Evolutionary conservation across 2,329 filamentous ascomycete species (phyloP).

Genomic region (Alternaria brassicae): DNA sequence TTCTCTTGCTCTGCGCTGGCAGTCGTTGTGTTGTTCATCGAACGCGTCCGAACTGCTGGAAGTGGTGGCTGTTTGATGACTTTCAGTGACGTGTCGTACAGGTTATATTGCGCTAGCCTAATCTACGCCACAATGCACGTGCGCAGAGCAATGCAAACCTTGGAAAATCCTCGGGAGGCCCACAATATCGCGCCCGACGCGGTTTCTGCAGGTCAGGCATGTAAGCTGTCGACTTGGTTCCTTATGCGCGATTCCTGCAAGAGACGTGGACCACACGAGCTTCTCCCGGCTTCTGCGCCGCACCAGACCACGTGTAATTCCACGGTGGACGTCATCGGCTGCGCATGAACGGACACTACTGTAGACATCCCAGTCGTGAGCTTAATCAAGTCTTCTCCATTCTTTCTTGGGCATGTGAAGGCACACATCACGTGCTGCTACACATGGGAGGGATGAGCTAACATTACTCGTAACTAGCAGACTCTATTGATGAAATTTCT

Average conservation of each 20-base stretch:
- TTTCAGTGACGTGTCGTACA: constrained; percentile 34
- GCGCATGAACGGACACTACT: constrained; percentile 13
- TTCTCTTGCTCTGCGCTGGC: constrained; percentile 34
- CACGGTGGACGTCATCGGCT: constrained; percentile 6
- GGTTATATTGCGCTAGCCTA: constrained; percentile 23
- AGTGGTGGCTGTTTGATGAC: constrained; percentile 29
- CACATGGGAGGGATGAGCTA: neutral
- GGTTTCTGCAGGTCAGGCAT: constrained; percentile 8
- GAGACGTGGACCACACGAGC: constrained; percentile 2
- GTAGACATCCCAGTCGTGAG: neutral
- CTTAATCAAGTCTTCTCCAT: neutral
- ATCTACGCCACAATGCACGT: constrained; percentile 19
- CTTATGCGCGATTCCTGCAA: constrained; percentile 9
- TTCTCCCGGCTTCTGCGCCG: constrained; percentile 10
- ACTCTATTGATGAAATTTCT: too few relatives aligned
- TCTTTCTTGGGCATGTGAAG: constrained; percentile 2
- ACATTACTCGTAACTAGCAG: neutral
- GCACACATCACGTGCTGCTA: constrained; percentile 11
- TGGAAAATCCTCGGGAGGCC: constrained; percentile 12
- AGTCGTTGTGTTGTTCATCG: constrained; percentile 38
- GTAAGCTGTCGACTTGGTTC: constrained; percentile 7
- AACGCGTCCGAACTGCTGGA: constrained; percentile 21
- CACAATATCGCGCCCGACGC: constrained; percentile 10
- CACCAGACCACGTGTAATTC: constrained; percentile 7
- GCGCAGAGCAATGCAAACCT: constrained; percentile 11